Evolutionary conservation across 2,329 filamentous ascomycete species (phyloP).

Genomic region (Pseudogymnoascus sp.): DNA sequence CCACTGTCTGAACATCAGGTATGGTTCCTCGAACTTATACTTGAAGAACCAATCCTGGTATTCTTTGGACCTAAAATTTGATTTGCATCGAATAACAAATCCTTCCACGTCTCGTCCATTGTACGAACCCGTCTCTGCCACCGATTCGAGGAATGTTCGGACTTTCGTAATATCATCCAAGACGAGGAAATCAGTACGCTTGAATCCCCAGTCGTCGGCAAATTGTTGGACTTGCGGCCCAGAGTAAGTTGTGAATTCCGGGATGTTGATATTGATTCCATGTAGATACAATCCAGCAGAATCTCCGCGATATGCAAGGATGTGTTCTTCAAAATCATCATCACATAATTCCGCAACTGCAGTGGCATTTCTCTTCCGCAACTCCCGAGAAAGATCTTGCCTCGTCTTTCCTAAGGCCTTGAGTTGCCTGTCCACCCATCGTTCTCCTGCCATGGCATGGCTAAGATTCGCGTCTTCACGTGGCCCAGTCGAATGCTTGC

Average conservation of each 20-base stretch:
- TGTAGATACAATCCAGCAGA: conserved; percentile 89
- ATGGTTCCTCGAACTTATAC: conserved; percentile 98
- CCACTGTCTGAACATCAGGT: conserved; percentile 98
- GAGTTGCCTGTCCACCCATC: conserved; percentile 75
- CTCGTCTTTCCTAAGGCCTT: conserved; percentile 69
- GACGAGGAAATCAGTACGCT: conserved; percentile 72
- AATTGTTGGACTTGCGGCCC: conserved; percentile 79
- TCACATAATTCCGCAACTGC: conserved; percentile 95
- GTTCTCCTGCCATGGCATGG: conserved; percentile 78
- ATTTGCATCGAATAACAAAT: conserved; percentile 87
- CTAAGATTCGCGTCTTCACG: conserved; percentile 65
- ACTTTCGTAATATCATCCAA: conserved; percentile 70
- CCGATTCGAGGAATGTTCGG: conserved; percentile 72
- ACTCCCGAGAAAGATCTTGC: conserved; percentile 66
- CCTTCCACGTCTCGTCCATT: conserved; percentile 91
- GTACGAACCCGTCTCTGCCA: conserved; percentile 83
- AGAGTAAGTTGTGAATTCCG: conserved; percentile 81
- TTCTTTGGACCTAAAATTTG: conserved; percentile 41
- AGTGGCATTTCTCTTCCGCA: conserved; percentile 79
- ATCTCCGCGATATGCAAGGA: conserved; percentile 77
- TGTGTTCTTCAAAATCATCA: conserved; percentile 93
- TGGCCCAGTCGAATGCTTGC: conserved; percentile 90
- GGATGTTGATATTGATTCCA: conserved; percentile 92
- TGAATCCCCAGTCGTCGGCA: conserved; percentile 88
- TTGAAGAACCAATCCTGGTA: conserved; percentile 99